Evolutionary conservation across 2,329 filamentous ascomycete genomes (phyloP), one percentile per base, ranked within the genome.

Genomic region (Pyricularia pennisetigena): DNA sequence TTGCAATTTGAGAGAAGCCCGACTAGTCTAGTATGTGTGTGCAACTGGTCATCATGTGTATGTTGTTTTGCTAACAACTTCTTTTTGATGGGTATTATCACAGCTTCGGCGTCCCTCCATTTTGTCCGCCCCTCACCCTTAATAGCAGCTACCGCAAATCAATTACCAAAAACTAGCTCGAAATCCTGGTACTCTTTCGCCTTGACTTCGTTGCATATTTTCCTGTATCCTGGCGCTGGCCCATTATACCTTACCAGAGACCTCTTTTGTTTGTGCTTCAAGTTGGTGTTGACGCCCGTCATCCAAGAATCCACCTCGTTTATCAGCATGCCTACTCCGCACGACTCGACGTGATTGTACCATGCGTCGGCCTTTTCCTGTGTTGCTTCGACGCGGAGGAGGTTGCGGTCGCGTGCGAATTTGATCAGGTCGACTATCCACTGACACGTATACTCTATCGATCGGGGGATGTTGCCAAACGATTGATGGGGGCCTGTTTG

Each of bases 281-380:
- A 72, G 69, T 85, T 84, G 70, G 77, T 82, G 70, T 85, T 85
- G 1, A 85, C 80, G 0, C 83, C 83, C 1, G 82, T 85, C 82
- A 85, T 84, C 83, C 83, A 86, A 1, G 78, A 80, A 69, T 85
- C 82, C 0, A 84, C 80, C 70, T 83, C 78, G 69, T 81, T 82
- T 0, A 78, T 76, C 29, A 85, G 71, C 10, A 81, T 69, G 0
- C 82, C 82, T 49, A 79, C 73, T 0, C 79, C 78, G 67, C 80
- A 82, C 3, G 81, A 76, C 28, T 79, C 73, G 2, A 85, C 83
- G 75, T 85, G 83, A 57, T 81, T 73, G 0, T 80, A 82, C 82
- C 82, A 85, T 14, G 71, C 69, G 4, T 76, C 71, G 67, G 79
- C 75, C 0, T 74, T 79, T 57, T 80, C 75, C 7, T 76, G 71